These are phyloP conservation scores for Dichotomopilus funicola DNA, from an alignment of 2,329 filamentous ascomycete genomes.

Conservation along the genomic window DNA sequence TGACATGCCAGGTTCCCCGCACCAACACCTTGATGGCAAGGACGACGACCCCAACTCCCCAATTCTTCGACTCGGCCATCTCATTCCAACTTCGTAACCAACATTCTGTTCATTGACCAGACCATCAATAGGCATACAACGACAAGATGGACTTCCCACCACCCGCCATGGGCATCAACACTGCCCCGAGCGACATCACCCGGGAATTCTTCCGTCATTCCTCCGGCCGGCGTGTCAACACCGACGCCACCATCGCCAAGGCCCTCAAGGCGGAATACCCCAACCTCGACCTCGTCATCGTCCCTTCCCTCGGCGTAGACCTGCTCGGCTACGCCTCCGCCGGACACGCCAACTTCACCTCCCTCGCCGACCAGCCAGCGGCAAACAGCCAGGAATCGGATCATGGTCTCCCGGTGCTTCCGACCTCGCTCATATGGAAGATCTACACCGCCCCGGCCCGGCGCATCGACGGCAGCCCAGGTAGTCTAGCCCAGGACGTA, in stretches of 20 bases:
- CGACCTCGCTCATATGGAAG: constrained; percentile 34
- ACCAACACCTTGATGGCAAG: neutral
- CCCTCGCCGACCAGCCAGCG: constrained; percentile 23
- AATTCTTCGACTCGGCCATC: neutral
- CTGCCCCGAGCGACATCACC: constrained; percentile 17
- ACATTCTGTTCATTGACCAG: neutral
- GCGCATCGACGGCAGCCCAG: constrained; percentile 35
- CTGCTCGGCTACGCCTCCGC: constrained; percentile 38
- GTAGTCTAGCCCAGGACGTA: constrained; percentile 29
- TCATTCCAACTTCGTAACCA: neutral
- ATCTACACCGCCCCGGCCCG: constrained; percentile 35
- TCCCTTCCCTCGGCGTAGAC: constrained; percentile 28
- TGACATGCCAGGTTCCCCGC: neutral
- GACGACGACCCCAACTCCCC: neutral
- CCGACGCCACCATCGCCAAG: constrained; percentile 36
- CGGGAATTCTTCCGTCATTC: constrained; percentile 36
- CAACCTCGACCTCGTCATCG: constrained; percentile 35
- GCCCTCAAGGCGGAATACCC: constrained; percentile 40
- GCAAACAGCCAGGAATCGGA: neutral
- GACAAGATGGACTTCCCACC: neutral
- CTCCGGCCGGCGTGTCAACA: constrained; percentile 35
- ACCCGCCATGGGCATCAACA: neutral
- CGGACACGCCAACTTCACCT: constrained; percentile 32
- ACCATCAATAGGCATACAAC: too few species aligned
- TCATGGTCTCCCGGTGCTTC: constrained; percentile 16